Conservation (phyloP, 2,329 filamentous ascomycete genomes). For the Biscogniauxia marginata region DNA sequence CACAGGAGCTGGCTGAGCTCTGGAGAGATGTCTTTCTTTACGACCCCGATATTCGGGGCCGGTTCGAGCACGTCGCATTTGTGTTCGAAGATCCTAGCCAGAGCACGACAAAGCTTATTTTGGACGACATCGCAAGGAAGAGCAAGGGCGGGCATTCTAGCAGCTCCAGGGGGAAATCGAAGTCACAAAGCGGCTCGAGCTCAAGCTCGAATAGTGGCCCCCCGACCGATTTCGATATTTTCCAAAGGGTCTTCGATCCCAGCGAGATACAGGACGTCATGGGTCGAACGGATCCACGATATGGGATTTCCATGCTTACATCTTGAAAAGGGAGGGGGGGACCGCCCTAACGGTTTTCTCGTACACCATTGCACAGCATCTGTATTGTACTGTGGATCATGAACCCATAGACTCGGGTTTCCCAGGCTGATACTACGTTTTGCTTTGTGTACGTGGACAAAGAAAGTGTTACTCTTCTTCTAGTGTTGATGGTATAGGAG, state of each 20-base stretch:
- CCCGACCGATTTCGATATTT: conserved; percentile 51
- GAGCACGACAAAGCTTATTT: conserved; percentile 52
- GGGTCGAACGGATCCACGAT: conserved; percentile 53
- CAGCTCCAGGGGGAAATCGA: conserved; percentile 31
- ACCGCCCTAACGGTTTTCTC: conserved; percentile 15
- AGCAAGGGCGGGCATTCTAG: conserved; percentile 30
- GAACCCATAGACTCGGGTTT: conserved; percentile 23
- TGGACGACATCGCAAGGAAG: conserved; percentile 57
- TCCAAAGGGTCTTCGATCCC: conserved; percentile 50
- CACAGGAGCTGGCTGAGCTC: conserved; percentile 61
- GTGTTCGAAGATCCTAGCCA: conserved; percentile 59
- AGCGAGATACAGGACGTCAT: conserved; percentile 50
- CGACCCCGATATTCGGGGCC: conserved; percentile 60
- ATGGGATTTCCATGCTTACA: conserved; percentile 48
- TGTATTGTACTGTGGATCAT: conserved; percentile 19
- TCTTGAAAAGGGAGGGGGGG: conserved; percentile 4
- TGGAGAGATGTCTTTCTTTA: conserved; percentile 65
- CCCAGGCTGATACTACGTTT: conserved; percentile 10
- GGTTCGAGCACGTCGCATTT: conserved; percentile 62
- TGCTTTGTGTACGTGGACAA: not conserved
- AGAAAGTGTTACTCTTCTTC: not conserved
- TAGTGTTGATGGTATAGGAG: not conserved
- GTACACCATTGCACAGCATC: conserved; percentile 29
- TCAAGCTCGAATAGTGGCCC: conserved; percentile 25
- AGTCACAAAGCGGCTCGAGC: conserved; percentile 31